Evolutionary conservation across 2,329 filamentous ascomycete species (phyloP).

Genomic region (Corniculantispora saksenae): DNA sequence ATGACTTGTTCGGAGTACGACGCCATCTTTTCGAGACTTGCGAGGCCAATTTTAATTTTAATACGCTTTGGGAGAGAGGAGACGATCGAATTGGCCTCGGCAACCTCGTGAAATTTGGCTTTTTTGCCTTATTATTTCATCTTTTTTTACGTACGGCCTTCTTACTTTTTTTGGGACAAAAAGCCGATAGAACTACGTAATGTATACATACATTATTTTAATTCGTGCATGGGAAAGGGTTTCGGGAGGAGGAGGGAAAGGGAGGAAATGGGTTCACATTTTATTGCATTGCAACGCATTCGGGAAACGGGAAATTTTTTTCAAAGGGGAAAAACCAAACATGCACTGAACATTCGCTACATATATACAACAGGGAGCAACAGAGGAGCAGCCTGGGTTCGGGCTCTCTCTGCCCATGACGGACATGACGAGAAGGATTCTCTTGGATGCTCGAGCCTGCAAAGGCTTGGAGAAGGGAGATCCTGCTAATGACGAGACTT

Average conservation of each 20-base stretch:
- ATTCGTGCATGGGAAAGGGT: constrained; percentile 35
- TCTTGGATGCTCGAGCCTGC: not conserved
- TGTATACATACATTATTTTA: constrained; percentile 40
- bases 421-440: constrained; percentile 15
- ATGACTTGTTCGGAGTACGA: constrained; percentile 7
- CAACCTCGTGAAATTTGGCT: constrained; percentile 4
- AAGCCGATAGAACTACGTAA: constrained; percentile 40
- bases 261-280: no score
- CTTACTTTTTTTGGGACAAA: constrained; percentile 31
- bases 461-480: not conserved
- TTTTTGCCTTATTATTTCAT: constrained; percentile 8
- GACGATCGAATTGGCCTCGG: constrained; percentile 8
- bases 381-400: not conserved
- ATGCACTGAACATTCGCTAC: constrained; percentile 20
- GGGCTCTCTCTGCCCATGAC: constrained; percentile 4
- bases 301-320: not conserved
- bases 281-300: constrained; percentile 26
- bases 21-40: constrained; percentile 1
- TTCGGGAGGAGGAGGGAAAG: constrained; percentile 31
- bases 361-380: constrained; percentile 12
- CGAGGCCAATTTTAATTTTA: constrained; percentile 18
- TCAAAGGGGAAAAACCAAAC: constrained; percentile 15
- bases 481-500: constrained; percentile 11
- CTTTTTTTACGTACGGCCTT: constrained; percentile 28
- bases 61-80: constrained; percentile 12